Percentiles rank a stretch among this genome's conserved stretches.
phyloP scores from a whole-genome alignment of 305 asterid genomes.

The Fraxinus nigra region DNA sequence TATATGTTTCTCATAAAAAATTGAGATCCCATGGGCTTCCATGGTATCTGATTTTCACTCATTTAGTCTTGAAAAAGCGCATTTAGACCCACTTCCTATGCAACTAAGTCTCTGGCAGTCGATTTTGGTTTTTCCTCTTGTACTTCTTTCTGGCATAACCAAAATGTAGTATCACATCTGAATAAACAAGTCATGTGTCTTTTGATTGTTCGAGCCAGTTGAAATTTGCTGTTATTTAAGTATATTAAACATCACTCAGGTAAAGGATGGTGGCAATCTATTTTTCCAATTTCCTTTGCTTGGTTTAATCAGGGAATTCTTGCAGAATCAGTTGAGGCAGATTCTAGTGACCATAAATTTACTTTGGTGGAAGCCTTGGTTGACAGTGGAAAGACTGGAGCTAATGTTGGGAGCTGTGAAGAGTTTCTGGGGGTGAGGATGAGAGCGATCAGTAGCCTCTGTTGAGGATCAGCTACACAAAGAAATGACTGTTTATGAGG shows the following conservation, averaged over 20 bases:
- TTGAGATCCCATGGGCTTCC: conserved; percentile 6
- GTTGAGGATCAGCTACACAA: conserved; percentile 85
- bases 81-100: neutral
- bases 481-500: conserved; percentile 98
- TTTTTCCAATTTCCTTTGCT: conserved; percentile 18
- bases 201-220: neutral
- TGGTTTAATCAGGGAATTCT: conserved; percentile 69
- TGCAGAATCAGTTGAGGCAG: conserved; percentile 54
- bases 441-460: conserved; percentile 86
- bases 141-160: neutral
- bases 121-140: neutral
- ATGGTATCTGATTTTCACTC: conserved; percentile 13
- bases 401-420: conserved; percentile 52
- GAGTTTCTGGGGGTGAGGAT: conserved; percentile 77
- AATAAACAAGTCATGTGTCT: neutral
- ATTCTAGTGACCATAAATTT: conserved; percentile 51
- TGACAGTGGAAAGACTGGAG: conserved; percentile 64
- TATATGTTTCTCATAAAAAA: neutral
- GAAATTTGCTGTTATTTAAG: neutral
- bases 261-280: neutral
- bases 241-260: neutral
- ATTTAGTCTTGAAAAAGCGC: neutral
- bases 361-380: conserved; percentile 66
- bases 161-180: neutral
- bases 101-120: neutral